Conservation (phyloP, 495 filamentous ascomycete genomes). For the Aspergillus nidulans region DNA sequence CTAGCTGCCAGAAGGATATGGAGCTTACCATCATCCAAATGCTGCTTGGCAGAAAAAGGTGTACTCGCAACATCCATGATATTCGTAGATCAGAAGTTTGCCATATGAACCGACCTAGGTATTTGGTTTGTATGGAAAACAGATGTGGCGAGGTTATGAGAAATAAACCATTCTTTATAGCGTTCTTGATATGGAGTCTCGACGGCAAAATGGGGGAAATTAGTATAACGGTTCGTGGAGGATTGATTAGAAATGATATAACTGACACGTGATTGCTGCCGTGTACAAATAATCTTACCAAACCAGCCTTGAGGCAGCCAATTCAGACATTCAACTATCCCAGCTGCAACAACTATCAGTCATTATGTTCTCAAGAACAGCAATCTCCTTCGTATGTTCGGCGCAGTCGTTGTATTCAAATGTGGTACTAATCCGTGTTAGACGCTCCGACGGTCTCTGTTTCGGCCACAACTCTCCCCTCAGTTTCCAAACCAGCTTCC, state of each 20-base stretch:
- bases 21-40: slow-evolving; percentile 55
- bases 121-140: no score
- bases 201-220: no score
- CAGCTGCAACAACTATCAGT: neutral
- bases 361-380: slow-evolving; percentile 38
- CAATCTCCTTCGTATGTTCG: slow-evolving; percentile 29
- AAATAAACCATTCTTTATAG: no score
- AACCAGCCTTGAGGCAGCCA: no score
- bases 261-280: slow-evolving; percentile 5
- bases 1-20: slow-evolving; percentile 78
- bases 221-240: neutral
- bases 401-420: no score
- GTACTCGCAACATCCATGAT: neutral
- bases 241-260: slow-evolving; percentile 1
- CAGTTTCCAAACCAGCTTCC: slow-evolving; percentile 21
- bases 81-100: neutral
- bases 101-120: no score
- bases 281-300: neutral
- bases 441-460: slow-evolving; percentile 26
- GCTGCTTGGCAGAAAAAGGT: slow-evolving; percentile 26
- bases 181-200: no score
- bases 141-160: neutral
- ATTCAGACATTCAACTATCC: neutral
- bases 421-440: no score
- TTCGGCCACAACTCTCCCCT: slow-evolving; percentile 23